phyloP scores from a whole-genome alignment of 108 stramenopile genomes.

The Conticribra weissflogii region DNA sequence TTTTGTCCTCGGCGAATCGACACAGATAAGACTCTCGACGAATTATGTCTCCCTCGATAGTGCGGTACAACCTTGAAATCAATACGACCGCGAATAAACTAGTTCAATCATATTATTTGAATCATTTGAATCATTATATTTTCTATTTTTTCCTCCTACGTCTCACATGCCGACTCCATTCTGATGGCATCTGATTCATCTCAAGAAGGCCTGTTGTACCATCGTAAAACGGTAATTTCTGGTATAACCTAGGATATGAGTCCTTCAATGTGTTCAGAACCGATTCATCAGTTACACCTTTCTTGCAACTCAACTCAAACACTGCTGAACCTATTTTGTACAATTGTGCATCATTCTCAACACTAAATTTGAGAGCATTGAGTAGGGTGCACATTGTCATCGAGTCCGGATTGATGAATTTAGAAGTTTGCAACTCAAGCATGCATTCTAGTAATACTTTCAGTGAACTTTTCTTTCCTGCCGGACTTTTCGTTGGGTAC shows the following conservation, averaged over 20 bases:
- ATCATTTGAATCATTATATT: too few relatives aligned
- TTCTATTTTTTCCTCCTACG: not conserved
- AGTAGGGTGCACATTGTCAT: slow-evolving; percentile 23
- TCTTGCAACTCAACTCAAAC: slow-evolving; percentile 40
- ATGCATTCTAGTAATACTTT: slow-evolving; percentile 43
- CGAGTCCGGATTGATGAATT: slow-evolving; percentile 21
- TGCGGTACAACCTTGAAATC: too few relatives aligned
- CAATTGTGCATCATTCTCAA: slow-evolving; percentile 20
- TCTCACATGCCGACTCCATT: slow-evolving; percentile 36
- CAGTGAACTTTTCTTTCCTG: slow-evolving; percentile 19
- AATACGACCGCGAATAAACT: too few relatives aligned
- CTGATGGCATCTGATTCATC: slow-evolving; percentile 23
- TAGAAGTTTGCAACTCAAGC: slow-evolving; percentile 25
- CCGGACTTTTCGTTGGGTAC: slow-evolving; percentile 9
- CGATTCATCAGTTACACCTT: slow-evolving; percentile 33
- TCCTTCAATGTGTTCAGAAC: slow-evolving; percentile 38
- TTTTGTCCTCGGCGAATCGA: too few relatives aligned
- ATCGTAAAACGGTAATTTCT: slow-evolving; percentile 23
- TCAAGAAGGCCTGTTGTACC: not conserved
- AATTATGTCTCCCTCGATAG: too few relatives aligned
- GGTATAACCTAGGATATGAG: slow-evolving; percentile 33
- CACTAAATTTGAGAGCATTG: slow-evolving; percentile 20
- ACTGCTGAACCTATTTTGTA: slow-evolving; percentile 34
- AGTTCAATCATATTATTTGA: too few relatives aligned
- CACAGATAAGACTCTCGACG: too few relatives aligned